Evolutionary conservation across 768 basidiomycete species (phyloP).

Genomic region (Amylocystis lapponica): DNA sequence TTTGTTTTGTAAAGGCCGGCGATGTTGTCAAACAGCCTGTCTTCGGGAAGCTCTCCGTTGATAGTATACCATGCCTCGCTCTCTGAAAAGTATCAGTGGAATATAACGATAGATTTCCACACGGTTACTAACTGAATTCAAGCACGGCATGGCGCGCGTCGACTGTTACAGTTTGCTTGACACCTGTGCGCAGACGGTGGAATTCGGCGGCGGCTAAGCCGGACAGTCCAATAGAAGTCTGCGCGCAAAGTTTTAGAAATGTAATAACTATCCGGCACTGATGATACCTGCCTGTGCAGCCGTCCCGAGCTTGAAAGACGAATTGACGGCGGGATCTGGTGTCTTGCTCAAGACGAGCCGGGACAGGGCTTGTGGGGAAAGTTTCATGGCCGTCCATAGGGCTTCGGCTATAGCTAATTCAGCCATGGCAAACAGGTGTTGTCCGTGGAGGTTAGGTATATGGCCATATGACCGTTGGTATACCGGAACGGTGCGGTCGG

Average conservation of each 20-base stretch:
- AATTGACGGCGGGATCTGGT: constrained; percentile 41
- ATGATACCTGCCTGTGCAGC: constrained; percentile 42
- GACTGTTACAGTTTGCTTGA: constrained; percentile 43
- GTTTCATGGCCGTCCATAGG: constrained; percentile 37
- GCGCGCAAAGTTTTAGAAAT: neutral
- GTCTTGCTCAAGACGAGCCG: constrained; percentile 31
- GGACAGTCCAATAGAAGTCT: constrained; percentile 46
- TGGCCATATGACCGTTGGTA: too few species aligned
- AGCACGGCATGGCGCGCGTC: constrained; percentile 52
- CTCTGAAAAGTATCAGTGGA: constrained; percentile 24
- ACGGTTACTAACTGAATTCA: constrained; percentile 45
- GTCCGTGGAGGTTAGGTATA: too few species aligned
- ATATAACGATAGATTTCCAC: neutral
- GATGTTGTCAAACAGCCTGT: constrained; percentile 39
- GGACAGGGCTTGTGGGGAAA: constrained; percentile 33
- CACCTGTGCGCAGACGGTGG: constrained; percentile 39
- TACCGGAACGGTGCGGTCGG: too few species aligned
- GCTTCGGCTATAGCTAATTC: too few species aligned
- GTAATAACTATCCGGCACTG: neutral
- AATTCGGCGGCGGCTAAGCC: constrained; percentile 49
- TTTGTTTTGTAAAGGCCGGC: constrained; percentile 52
- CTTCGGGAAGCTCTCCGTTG: constrained; percentile 30
- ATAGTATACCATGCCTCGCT: constrained; percentile 48
- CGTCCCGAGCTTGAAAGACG: constrained; percentile 48
- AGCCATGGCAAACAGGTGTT: too few species aligned